Evolutionary conservation across 768 basidiomycete genomes (phyloP), one percentile per base, ranked within the genome.

Genomic region (Naematelia encephala): DNA sequence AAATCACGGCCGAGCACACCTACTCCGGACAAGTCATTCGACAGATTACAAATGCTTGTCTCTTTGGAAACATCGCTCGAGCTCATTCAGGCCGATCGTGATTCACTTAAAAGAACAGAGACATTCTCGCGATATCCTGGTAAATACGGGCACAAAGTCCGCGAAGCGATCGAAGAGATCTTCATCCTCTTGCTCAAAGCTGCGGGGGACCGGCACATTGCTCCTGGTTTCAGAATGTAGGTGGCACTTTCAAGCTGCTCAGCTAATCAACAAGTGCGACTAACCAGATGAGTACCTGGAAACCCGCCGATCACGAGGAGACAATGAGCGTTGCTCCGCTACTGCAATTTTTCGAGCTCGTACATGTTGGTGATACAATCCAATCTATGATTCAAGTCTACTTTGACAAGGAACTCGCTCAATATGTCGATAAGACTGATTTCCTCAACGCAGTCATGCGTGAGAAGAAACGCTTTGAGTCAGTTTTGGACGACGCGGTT

Each of bases 301-400:
- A 86, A 72, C 92, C 96, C 0, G 86, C 87, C 0, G 91, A 93
- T 61, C 90, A 90, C 67, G 82, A 87, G 51, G 87, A 84, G 51
- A 86, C 86, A 34, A 85, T 85, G 22, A 87, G 85, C 63, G 93
- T 98, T 1, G 91, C 93, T 0, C 96, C 96, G 0, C 79, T 99
- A 2, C 79, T 97, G 42, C 93, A 98, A 74, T 98, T 98, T 79
- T 97, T 99, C 64, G 94, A 98, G 80, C 81, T 98, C 22, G 94
- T 94, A 0, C 96, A 98, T 78, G 81, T 98, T 14, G 96, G 92
- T 0, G 94, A 99, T 72, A 99, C 90, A 14, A 97, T 98, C 45
- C 91, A 94, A 77, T 90, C 87, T 16, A 97, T 98, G 86, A 85
- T 96, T 4, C 92, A 99, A 67, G 96, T 97, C 1, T 99, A 93